These are phyloP conservation scores for Ophiostoma pallidulum DNA, from an alignment of 2,329 filamentous ascomycete genomes.

Conservation along the genomic window DNA sequence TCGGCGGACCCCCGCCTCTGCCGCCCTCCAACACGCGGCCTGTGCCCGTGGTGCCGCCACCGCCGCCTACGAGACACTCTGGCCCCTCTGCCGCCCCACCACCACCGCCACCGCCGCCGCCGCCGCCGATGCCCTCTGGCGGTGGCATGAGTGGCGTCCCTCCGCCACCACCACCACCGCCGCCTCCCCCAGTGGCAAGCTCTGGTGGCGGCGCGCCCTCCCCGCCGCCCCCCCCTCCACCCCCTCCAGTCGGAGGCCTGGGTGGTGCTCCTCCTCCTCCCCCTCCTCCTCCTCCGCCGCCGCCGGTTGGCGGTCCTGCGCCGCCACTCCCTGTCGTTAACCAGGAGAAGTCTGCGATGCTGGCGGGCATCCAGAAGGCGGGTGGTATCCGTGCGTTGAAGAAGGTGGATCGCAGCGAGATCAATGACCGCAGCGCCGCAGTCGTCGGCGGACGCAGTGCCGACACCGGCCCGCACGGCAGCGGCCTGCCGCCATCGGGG, in stretches of 20 bases:
- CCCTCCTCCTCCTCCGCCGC: slow-evolving; percentile 31
- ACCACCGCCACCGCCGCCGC: slow-evolving; percentile 19
- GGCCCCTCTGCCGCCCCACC: slow-evolving; percentile 25
- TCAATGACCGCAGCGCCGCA: slow-evolving; percentile 61
- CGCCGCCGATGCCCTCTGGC: slow-evolving; percentile 30
- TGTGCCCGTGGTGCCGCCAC: slow-evolving; percentile 42
- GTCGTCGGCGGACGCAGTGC: slow-evolving; percentile 38
- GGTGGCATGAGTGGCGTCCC: slow-evolving; percentile 23
- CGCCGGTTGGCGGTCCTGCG: slow-evolving; percentile 26
- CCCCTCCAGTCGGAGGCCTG: slow-evolving; percentile 24
- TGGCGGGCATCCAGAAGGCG: slow-evolving; percentile 63
- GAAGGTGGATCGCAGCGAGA: slow-evolving; percentile 63
- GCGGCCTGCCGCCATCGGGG: slow-evolving; percentile 42
- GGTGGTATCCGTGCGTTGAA: slow-evolving; percentile 60
- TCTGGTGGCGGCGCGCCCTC: no score
- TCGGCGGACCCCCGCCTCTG: slow-evolving; percentile 35
- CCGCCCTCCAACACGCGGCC: slow-evolving; percentile 44
- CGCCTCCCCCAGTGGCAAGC: slow-evolving; percentile 27
- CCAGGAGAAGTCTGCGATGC: slow-evolving; percentile 46
- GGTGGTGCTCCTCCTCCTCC: slow-evolving; percentile 37
- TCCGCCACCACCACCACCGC: slow-evolving; percentile 39
- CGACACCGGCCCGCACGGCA: slow-evolving; percentile 42
- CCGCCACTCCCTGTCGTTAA: slow-evolving; percentile 37
- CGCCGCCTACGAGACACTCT: slow-evolving; percentile 25
- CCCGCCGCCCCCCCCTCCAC: slow-evolving; percentile 28